Conservation (phyloP, 805 yeast genomes). For the Saccharomycopsis fodiens region DNA sequence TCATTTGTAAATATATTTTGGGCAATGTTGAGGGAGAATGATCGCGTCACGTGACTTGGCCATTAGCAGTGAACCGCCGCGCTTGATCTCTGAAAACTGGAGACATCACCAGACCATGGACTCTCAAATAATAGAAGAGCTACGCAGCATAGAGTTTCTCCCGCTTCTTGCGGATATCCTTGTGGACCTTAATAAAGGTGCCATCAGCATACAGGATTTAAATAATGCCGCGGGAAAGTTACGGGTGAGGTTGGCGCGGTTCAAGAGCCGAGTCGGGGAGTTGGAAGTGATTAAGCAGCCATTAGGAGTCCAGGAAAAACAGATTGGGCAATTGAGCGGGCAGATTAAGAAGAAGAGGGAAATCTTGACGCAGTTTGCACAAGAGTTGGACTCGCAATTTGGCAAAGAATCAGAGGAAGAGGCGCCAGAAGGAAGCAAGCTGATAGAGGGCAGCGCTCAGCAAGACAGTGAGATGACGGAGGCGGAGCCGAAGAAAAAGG, state of each 20-base stretch:
- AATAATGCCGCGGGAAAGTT: slow-evolving; percentile 18
- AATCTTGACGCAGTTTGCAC: slow-evolving; percentile 3
- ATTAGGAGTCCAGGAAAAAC: slow-evolving; percentile 10
- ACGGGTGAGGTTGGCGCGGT: slow-evolving; percentile 23
- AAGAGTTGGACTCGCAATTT: slow-evolving; percentile 1
- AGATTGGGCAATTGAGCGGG: slow-evolving; percentile 11
- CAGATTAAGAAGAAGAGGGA: slow-evolving; percentile 11
- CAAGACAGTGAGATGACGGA: background rate
- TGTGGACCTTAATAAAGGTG: slow-evolving; percentile 2
- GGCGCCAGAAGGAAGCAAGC: background rate
- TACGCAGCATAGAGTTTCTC: slow-evolving; percentile 13
- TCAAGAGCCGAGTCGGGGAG: slow-evolving; percentile 30
- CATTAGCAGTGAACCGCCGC: background rate
- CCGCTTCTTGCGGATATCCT: slow-evolving; percentile 16
- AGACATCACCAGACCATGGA: no score
- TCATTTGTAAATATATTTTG: no score
- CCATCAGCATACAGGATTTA: slow-evolving; percentile 14
- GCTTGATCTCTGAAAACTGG: no score
- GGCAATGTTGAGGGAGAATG: no score
- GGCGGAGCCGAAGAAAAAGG: background rate
- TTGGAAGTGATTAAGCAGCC: slow-evolving; percentile 27
- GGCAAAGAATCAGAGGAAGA: slow-evolving; percentile 2
- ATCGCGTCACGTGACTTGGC: background rate
- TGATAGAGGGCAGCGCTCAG: background rate
- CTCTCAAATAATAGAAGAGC: slow-evolving; percentile 9